Percentiles rank a stretch among this genome's conserved stretches.
These are phyloP conservation scores for Sphaerobolus stellatus DNA, from an alignment of 1,284 basidiomycete species.

Conservation along the genomic window DNA sequence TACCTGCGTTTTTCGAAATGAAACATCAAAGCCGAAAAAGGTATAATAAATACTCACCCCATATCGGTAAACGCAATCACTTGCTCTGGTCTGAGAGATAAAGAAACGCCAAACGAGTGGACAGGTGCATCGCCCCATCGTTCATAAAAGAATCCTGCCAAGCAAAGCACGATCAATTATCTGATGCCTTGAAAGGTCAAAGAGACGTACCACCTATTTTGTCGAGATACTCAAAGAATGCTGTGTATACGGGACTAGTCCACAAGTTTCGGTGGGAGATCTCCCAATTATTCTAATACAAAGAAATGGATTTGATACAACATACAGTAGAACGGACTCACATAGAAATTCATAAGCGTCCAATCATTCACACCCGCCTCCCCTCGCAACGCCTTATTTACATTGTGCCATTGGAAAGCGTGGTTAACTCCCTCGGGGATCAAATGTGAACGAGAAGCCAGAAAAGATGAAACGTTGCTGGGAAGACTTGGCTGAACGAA, in stretches of 20 bases:
- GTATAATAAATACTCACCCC: background rate
- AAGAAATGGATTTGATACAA: background rate
- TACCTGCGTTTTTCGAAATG: background rate
- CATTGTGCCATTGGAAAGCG: constrained; percentile 1
- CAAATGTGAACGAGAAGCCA: constrained; percentile 1
- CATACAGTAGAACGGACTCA: constrained; percentile 2
- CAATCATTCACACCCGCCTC: background rate
- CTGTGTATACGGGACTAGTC: constrained; percentile 1
- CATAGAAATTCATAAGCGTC: constrained; percentile 6
- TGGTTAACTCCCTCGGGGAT: constrained; percentile 2
- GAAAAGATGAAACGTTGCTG: constrained; percentile 4
- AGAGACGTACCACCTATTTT: constrained; percentile 1
- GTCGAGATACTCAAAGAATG: constrained; percentile 9
- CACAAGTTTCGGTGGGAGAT: constrained; percentile 10
- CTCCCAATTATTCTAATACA: constrained; percentile 7
- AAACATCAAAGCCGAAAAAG: background rate
- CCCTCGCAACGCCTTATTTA: constrained; percentile 2
- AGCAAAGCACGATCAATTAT: background rate
- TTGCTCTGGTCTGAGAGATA: constrained; percentile 7
- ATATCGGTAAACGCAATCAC: constrained; percentile 10
- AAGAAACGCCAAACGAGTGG: constrained; percentile 3
- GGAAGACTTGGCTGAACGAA: constrained; percentile 8
- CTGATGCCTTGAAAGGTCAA: background rate
- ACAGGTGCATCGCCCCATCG: constrained; percentile 11
- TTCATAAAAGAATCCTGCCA: constrained; percentile 9